A percentile compares a stretch with the other conserved stretches of the same genome.
Conservation (phyloP, 2,329 filamentous ascomycete species). For the Aureobasidium sp. region DNA sequence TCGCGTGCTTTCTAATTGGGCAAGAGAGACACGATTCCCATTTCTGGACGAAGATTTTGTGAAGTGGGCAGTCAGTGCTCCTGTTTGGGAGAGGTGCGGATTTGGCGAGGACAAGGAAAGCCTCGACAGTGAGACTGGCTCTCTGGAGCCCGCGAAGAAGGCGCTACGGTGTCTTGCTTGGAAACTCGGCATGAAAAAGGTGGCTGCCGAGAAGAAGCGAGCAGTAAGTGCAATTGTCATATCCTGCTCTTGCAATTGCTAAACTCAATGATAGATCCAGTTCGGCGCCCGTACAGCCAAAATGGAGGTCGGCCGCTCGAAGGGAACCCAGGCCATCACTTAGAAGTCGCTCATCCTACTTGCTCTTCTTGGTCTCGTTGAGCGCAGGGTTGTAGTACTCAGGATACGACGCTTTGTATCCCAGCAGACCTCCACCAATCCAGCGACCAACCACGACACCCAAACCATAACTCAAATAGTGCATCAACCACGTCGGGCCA, state of each 20-base stretch:
- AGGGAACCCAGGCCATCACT: slow-evolving; percentile 39
- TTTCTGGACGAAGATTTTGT: slow-evolving; percentile 84
- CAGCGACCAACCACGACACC: slow-evolving; percentile 25
- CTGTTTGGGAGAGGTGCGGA: slow-evolving; percentile 81
- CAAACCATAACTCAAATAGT: slow-evolving; percentile 21
- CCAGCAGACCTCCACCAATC: slow-evolving; percentile 17
- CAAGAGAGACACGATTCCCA: slow-evolving; percentile 81
- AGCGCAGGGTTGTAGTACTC: slow-evolving; percentile 18
- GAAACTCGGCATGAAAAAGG: slow-evolving; percentile 61
- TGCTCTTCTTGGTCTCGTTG: slow-evolving; percentile 11
- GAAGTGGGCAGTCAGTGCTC: slow-evolving; percentile 65
- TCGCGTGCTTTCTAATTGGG: slow-evolving; percentile 81
- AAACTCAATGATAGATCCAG: slow-evolving; percentile 32
- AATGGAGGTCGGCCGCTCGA: slow-evolving; percentile 44
- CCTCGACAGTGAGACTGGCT: slow-evolving; percentile 22
- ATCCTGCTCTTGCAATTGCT: not conserved
- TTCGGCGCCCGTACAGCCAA: slow-evolving; percentile 39
- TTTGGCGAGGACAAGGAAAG: slow-evolving; percentile 45
- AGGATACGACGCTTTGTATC: slow-evolving; percentile 16
- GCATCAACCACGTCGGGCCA: slow-evolving; percentile 23
- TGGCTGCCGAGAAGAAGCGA: slow-evolving; percentile 84
- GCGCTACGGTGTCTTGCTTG: slow-evolving; percentile 70
- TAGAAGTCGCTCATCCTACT: not conserved
- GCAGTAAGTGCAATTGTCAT: slow-evolving; percentile 53
- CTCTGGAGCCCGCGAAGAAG: slow-evolving; percentile 72